Evolutionary conservation across 805 yeast genomes (phyloP).

Genomic region (Ogataea chonburiensis): DNA sequence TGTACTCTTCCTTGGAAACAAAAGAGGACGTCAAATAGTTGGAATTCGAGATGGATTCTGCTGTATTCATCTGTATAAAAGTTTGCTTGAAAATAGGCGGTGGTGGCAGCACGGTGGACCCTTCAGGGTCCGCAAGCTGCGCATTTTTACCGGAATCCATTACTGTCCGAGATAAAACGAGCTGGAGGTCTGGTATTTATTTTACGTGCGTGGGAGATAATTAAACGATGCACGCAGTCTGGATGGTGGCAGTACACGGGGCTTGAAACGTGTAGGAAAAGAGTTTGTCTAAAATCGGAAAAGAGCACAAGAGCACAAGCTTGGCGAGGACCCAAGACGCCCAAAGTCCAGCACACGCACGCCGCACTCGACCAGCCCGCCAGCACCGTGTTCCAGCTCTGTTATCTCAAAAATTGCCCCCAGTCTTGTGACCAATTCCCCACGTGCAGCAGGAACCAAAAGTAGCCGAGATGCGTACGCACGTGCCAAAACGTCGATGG

Average conservation of each 20-base stretch:
- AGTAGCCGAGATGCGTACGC: too few species aligned
- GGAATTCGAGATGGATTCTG: slow-evolving; percentile 11
- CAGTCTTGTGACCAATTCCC: neutral
- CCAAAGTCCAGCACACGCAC: too few species aligned
- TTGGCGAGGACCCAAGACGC: too few species aligned
- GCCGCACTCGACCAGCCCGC: too few species aligned
- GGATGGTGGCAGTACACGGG: neutral
- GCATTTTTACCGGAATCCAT: slow-evolving; percentile 1
- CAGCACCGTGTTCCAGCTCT: too few species aligned
- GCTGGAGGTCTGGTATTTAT: too few species aligned
- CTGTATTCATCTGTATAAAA: slow-evolving; percentile 42
- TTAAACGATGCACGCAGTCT: slow-evolving; percentile 5
- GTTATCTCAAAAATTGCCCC: neutral
- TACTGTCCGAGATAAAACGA: too few species aligned
- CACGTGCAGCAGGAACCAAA: too few species aligned
- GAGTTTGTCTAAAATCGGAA: too few species aligned
- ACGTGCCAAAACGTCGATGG: slow-evolving; percentile 4
- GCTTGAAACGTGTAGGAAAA: too few species aligned
- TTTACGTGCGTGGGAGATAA: slow-evolving; percentile 2
- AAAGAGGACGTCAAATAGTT: slow-evolving; percentile 33
- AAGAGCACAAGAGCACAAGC: too few species aligned
- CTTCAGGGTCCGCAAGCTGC: neutral
- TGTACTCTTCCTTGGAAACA: slow-evolving; percentile 29
- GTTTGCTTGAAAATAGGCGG: slow-evolving; percentile 49
- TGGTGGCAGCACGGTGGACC: slow-evolving; percentile 37